These are phyloP conservation scores for Colletotrichum godetiae DNA, from an alignment of 2,329 filamentous ascomycete genomes.

Conservation along the genomic window DNA sequence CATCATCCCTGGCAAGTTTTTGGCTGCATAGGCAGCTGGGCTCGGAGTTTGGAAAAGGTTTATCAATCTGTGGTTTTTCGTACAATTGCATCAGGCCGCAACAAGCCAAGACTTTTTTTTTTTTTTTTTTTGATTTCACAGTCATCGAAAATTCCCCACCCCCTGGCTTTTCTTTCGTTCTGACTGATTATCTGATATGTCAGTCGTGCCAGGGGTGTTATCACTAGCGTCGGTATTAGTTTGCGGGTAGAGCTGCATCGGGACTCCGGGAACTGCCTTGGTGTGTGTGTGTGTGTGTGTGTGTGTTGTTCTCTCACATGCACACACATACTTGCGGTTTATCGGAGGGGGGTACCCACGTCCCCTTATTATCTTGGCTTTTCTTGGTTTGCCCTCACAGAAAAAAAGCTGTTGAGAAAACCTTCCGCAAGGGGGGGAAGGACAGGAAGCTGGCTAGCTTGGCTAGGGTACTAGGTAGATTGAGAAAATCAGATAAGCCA, in stretches of 20 bases:
- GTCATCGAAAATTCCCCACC: neutral
- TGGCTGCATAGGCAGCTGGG: neutral
- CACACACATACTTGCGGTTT: neutral
- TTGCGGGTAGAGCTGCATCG: neutral
- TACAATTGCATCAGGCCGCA: slow-evolving; percentile 8
- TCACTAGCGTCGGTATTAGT: neutral
- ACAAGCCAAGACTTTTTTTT: slow-evolving; percentile 6
- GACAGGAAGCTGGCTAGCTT: neutral
- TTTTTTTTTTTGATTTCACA: neutral
- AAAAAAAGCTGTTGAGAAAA: neutral
- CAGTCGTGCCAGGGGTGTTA: neutral
- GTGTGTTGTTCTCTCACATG: neutral
- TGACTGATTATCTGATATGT: neutral
- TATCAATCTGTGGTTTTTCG: neutral
- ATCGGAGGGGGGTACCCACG: neutral
- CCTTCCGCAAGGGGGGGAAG: neutral
- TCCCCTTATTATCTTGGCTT: neutral
- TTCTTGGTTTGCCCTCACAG: neutral
- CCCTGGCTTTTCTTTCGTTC: neutral
- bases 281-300: neutral
- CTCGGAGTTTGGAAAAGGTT: neutral
- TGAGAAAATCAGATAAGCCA: neutral
- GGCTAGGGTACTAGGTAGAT: neutral
- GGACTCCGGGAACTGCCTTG: neutral
- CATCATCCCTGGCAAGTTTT: neutral